Conservation (phyloP, 2,329 filamentous ascomycete genomes). For the Stachybotrys elegans region DNA sequence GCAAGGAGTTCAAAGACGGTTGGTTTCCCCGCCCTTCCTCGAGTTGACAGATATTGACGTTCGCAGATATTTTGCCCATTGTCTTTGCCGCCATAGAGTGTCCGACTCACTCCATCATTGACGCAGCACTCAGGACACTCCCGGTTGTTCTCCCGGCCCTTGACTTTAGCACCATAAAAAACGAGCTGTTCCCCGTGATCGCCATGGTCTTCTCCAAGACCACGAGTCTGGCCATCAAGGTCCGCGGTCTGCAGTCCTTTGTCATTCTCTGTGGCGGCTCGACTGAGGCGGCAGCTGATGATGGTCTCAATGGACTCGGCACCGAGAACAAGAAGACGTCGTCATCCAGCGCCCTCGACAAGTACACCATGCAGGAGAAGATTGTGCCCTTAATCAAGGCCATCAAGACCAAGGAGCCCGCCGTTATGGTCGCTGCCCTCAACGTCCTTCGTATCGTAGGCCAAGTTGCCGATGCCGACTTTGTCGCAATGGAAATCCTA, state of each 20-base stretch:
- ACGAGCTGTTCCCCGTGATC: conserved; percentile 91
- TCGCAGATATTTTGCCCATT: conserved; percentile 77
- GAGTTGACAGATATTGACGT: conserved; percentile 2
- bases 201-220: conserved; percentile 88
- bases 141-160: conserved; percentile 79
- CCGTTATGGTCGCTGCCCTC: conserved; percentile 91
- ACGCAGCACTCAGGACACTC: conserved; percentile 75
- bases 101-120: conserved; percentile 81
- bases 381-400: conserved; percentile 83
- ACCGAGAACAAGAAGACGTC: conserved; percentile 56
- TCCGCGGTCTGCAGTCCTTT: conserved; percentile 86
- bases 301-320: conserved; percentile 71
- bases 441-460: conserved; percentile 82
- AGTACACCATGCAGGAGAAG: conserved; percentile 98
- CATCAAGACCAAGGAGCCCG: conserved; percentile 97
- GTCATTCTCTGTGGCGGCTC: conserved; percentile 81
- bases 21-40: conserved; percentile 24
- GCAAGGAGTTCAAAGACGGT: conserved; percentile 94
- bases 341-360: conserved; percentile 80
- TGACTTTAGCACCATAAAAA: conserved; percentile 95
- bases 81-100: conserved; percentile 81
- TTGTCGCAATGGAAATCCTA: conserved; percentile 84
- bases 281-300: conserved; percentile 44
- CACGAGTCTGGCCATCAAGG: conserved; percentile 89
- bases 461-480: conserved; percentile 77